Base-by-base conservation (phyloP, 2,329 filamentous ascomycete genomes). In the Cercospora berteroae region DNA sequence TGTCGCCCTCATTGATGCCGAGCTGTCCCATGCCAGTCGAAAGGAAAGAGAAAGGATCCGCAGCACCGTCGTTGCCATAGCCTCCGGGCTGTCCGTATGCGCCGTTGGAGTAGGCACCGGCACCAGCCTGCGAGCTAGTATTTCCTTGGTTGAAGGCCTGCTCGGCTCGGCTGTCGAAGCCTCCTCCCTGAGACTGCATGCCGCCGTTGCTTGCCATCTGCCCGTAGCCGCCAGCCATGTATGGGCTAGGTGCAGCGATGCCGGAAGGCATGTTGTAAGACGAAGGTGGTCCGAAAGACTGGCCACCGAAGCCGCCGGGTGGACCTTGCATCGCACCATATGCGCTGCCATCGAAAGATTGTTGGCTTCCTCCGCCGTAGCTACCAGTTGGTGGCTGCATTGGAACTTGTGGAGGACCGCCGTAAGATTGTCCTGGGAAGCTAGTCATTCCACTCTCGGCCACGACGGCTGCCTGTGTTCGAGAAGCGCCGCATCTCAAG, bases 91-190 rank as follows among this genome's bases (percentile, higher is more conserved):
- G 67, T 60, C 72, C 73, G 65, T 74, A 73, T 31, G 88, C 88
- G 75, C 90, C 91, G 81, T 91, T 92, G 50, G 90, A 89, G 36
- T 79, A 81, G 29, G 78, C 76, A 31, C 90, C 88, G 48, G 72
- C 70, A n/a, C 68, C 72, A 58, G 90, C 91, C 68, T 89, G 90
- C 55, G 91, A 92, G 16, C 89, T 89, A 20, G 90, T 90, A 65
- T 91, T 92, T 73, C 95, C 94, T 33, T 77, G 76, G 69, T 78
- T 92, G 84, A 99, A 99, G 27, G 95, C 94, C 68, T 93, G 93
- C 82, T 98, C 94, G 16, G 94, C 93, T 70, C 94, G 92, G 83
- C 93, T 96, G 77, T 97, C 94, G 76, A 99, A 98, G 12, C 93
- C 91, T 31, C 93, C 91, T 23, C 66, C 64, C 33, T 74, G 72